Evolutionary conservation across 768 basidiomycete genomes (phyloP), one percentile per base, ranked within the genome.

Genomic region (Tubosaeta brunneosetosa): DNA sequence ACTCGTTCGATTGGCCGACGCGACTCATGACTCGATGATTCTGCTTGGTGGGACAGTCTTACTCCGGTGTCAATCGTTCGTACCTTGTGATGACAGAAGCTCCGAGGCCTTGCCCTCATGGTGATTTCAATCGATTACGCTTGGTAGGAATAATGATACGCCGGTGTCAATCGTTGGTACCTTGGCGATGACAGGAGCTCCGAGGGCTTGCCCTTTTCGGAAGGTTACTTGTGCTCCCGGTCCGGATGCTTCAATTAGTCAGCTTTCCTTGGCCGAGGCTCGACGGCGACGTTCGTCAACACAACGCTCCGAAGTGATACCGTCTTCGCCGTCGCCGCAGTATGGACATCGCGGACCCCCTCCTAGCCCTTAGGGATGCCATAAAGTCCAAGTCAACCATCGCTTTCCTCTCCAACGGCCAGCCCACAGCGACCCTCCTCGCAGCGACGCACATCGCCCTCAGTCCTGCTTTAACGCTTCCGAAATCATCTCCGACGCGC

Each of bases 401-500:
- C 44, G 74, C 77, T 1, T 88, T 81, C 60, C 57, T 68, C 73
- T 19, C 44, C 1, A 9, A 61, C 7, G 54, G 52, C 13, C 69
- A 75, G 6, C 74, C 80, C 8, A 75, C 73, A 16, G 47, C 72
- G 7, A 75, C 77, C 1, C 75, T 89, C 32, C 70, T 73, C 9
- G 62, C 73, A n/a, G 86, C 86, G 2, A 82, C 85, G 0, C 81
- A 86, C 60, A 70, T 94, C 51, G 77, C 82, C 29, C 74, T 90
- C 58, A 76, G 79, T 7, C 67, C 79, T 10, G 61, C 71, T 33
- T 63, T 70, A 16, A 70, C 77, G 17, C 73, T 93, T n/a, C 80
- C 83, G 33, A 94, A 94, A 69, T 77, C 83, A 8, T 75, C 78
- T 2, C 76, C 84, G 19, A 97, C 94, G 2, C 82, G 94, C 33